A percentile compares a stretch with the other conserved stretches of the same genome.
These are phyloP conservation scores for Penicillium cataractarum DNA, from an alignment of 495 filamentous ascomycete genomes.

Conservation along the genomic window DNA sequence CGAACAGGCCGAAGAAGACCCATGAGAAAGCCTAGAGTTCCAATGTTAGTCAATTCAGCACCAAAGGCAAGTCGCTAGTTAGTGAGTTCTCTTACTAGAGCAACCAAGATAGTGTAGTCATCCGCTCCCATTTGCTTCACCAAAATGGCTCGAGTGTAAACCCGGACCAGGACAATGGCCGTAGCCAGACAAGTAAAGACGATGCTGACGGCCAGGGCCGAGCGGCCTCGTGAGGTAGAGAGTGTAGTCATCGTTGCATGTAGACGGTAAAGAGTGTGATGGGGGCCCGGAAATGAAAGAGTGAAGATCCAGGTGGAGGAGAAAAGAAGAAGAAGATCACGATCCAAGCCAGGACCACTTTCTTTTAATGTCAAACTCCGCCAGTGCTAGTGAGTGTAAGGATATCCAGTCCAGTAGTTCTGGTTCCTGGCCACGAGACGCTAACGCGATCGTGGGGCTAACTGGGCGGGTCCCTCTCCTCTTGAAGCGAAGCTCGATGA, in stretches of 20 bases:
- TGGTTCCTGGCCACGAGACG: slow-evolving; percentile 3
- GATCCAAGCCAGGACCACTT: slow-evolving; percentile 18
- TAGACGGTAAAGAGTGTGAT: slow-evolving; percentile 9
- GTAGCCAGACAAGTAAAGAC: slow-evolving; percentile 40
- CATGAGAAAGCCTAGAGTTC: slow-evolving; percentile 37
- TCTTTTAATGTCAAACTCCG: slow-evolving; percentile 10
- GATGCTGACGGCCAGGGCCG: slow-evolving; percentile 34
- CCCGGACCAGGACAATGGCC: slow-evolving; percentile 31
- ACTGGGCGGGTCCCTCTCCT: background rate
- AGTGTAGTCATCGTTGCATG: slow-evolving; percentile 35
- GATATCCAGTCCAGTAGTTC: too few relatives aligned
- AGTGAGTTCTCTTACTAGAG: slow-evolving; percentile 27
- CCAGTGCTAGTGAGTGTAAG: background rate
- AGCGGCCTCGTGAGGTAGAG: slow-evolving; percentile 34
- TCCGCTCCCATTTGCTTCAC: slow-evolving; percentile 64
- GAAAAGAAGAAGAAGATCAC: background rate
- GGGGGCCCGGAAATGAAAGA: background rate
- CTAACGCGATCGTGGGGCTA: slow-evolving; percentile 9
- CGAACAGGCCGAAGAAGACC: slow-evolving; percentile 38
- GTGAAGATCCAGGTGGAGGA: slow-evolving; percentile 1
- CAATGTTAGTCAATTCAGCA: background rate
- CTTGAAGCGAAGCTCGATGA: background rate
- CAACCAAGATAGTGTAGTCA: slow-evolving; percentile 41
- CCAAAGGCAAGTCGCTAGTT: too few relatives aligned
- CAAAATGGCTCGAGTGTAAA: slow-evolving; percentile 57